These are phyloP conservation scores for Sphagnum magellanicum DNA, from an alignment of 228 moss, liverwort and hornwort genomes.

Conservation along the genomic window DNA sequence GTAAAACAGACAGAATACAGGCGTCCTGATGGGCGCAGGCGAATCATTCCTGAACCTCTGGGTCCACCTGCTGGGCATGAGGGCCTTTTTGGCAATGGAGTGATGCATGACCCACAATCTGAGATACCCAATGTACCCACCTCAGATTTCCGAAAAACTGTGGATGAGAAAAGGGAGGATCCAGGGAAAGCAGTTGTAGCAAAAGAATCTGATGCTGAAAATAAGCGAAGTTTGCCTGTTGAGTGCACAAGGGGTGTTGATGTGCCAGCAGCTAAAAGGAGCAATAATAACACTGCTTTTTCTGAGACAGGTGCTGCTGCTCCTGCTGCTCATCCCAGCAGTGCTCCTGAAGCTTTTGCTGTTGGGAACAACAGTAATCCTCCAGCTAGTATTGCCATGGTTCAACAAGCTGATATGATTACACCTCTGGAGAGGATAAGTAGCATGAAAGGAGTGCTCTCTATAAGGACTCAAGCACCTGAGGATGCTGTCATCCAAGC, in stretches of 20 bases:
- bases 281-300: conserved; percentile 8
- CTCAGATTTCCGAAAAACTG: conserved; percentile 34
- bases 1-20: conserved; percentile 95
- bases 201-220: conserved; percentile 10
- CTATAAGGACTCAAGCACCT: conserved; percentile 51
- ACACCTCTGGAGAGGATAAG: conserved; percentile 42
- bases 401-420: conserved; percentile 40
- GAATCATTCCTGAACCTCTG: conserved; percentile 91
- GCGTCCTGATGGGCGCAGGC: conserved; percentile 86
- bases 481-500: conserved; percentile 28
- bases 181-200: conserved; percentile 2
- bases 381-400: conserved; percentile 23
- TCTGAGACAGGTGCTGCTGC: conserved; percentile 27
- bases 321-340: conserved; percentile 34
- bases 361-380: conserved; percentile 37
- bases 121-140: conserved; percentile 12
- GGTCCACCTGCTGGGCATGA: conserved; percentile 68
- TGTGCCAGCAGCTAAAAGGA: conserved; percentile 38
- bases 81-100: conserved; percentile 46
- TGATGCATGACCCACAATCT: conserved; percentile 12
- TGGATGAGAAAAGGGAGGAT: conserved; percentile 16
- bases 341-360: conserved; percentile 25
- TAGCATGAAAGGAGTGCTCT: conserved; percentile 56
- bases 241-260: conserved; percentile 32
- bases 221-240: conserved; percentile 52